These are phyloP conservation scores for Coprinellus aureogranulatus DNA, from an alignment of 768 basidiomycete genomes.

Conservation along the genomic window DNA sequence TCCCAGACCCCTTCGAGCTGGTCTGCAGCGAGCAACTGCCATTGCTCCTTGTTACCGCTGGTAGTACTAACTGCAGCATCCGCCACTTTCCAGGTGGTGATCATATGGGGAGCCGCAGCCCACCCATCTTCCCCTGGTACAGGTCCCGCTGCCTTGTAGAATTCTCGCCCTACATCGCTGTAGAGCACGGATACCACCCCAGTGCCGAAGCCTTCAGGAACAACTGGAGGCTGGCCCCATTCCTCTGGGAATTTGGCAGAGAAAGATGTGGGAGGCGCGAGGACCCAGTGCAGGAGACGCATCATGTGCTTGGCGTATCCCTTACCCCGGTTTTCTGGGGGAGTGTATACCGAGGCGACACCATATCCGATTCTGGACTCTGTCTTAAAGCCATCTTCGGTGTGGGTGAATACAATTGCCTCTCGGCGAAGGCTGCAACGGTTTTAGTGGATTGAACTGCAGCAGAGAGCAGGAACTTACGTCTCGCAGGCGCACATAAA, in stretches of 20 bases:
- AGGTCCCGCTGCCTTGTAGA: conserved; percentile 22
- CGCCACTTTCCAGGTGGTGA: conserved; percentile 37
- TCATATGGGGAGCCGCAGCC: conserved; percentile 30
- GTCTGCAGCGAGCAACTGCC: conserved; percentile 29
- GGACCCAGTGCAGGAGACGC: conserved; percentile 52
- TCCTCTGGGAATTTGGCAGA: conserved; percentile 19
- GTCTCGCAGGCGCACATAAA: conserved; percentile 64
- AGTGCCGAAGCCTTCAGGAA: conserved; percentile 12
- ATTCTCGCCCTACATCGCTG: conserved; percentile 25
- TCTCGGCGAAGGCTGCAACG: conserved; percentile 28
- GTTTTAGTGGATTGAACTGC: conserved; percentile 1
- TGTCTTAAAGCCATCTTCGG: conserved; percentile 4
- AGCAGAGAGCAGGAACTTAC: conserved; percentile 32
- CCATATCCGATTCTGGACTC: conserved; percentile 46
- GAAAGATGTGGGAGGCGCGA: conserved; percentile 19
- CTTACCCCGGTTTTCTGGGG: conserved; percentile 43
- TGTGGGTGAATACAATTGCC: conserved; percentile 23
- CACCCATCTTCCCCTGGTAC: conserved; percentile 36
- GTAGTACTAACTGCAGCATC: not conserved
- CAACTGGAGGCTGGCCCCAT: conserved; percentile 25
- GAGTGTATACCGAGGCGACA: conserved; percentile 58
- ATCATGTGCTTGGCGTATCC: conserved; percentile 67
- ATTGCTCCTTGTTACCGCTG: conserved; percentile 1
- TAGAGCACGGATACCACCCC: conserved; percentile 25
- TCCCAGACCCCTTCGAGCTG: conserved; percentile 34